A percentile compares a stretch with the other conserved stretches of the same genome.
phyloP scores from a whole-genome alignment of 345 rosid species.

The rapeseed (Brassica napus) region DNA sequence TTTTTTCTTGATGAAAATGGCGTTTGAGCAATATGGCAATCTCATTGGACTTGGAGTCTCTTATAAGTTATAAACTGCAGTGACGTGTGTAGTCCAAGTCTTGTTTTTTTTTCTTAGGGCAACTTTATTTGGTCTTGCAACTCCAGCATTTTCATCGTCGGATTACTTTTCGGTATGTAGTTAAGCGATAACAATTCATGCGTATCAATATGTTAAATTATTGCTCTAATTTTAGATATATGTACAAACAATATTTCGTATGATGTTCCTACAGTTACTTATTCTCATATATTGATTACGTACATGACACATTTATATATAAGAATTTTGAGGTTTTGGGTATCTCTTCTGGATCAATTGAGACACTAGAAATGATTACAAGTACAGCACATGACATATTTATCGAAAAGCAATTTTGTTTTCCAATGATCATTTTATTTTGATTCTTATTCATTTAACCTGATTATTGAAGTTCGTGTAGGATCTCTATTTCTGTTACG shows the following conservation, averaged over 20 bases:
- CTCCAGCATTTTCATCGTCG: not conserved
- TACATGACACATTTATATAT: not conserved
- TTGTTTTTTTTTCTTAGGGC: not conserved
- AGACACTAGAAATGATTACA: not conserved
- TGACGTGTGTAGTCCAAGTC: not conserved
- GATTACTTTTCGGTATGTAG: not conserved
- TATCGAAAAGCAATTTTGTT: not conserved
- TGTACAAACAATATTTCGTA: too few species aligned
- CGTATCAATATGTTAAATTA: not conserved
- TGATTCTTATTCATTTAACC: not conserved
- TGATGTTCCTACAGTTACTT: too few species aligned
- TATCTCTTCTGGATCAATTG: not conserved
- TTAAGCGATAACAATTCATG: too few species aligned
- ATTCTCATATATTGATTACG: too few species aligned
- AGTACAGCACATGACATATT: not conserved
- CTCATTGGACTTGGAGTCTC: constrained; percentile 15
- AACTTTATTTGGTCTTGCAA: not conserved
- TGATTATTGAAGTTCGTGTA: not conserved
- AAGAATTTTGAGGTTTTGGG: not conserved
- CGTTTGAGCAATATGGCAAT: constrained; percentile 11
- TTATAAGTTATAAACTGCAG: not conserved
- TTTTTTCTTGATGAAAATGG: not conserved
- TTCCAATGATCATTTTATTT: not conserved
- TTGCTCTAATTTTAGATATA: too few species aligned
- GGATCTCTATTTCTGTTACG: not conserved